These are phyloP conservation scores for Polytrichum commune DNA, from an alignment of 225 moss, liverwort and hornwort species.

Conservation along the genomic window DNA sequence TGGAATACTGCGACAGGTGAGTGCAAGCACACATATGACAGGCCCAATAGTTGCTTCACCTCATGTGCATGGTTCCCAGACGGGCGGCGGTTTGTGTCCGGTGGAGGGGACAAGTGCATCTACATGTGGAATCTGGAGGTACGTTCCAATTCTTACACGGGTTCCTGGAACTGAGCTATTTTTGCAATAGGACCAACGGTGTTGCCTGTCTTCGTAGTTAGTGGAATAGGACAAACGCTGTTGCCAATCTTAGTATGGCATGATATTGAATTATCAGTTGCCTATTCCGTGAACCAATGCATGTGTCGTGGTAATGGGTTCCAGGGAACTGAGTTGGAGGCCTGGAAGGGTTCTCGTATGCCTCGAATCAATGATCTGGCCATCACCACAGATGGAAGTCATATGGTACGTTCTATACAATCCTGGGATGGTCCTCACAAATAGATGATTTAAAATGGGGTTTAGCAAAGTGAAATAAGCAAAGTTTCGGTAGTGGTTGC, in stretches of 20 bases:
- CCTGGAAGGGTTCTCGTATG: constrained; percentile 94
- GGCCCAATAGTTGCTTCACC: constrained; percentile 72
- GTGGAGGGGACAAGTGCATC: constrained; percentile 97
- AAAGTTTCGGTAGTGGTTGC: no score
- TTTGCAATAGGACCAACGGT: no score
- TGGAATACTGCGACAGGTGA: constrained; percentile 84
- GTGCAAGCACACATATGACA: constrained; percentile 93
- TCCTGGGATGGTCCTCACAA: no score
- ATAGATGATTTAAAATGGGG: no score
- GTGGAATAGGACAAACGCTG: no score
- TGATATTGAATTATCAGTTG: no score
- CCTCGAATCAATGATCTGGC: constrained; percentile 93
- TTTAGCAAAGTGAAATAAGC: no score
- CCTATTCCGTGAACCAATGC: no score
- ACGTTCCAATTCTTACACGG: not conserved
- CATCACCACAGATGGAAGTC: constrained; percentile 87
- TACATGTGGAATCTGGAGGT: constrained; percentile 95
- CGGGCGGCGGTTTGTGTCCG: constrained; percentile 86
- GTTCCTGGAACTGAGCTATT: no score
- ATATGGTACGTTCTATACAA: constrained; percentile 50
- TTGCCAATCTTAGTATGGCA: no score
- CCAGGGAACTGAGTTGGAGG: constrained; percentile 85
- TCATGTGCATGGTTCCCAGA: constrained; percentile 99
- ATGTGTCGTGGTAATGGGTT: not conserved
- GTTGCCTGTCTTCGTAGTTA: no score